These are phyloP conservation scores for Papiliotrema laurentii DNA, from an alignment of 1,284 basidiomycete genomes.

Conservation along the genomic window DNA sequence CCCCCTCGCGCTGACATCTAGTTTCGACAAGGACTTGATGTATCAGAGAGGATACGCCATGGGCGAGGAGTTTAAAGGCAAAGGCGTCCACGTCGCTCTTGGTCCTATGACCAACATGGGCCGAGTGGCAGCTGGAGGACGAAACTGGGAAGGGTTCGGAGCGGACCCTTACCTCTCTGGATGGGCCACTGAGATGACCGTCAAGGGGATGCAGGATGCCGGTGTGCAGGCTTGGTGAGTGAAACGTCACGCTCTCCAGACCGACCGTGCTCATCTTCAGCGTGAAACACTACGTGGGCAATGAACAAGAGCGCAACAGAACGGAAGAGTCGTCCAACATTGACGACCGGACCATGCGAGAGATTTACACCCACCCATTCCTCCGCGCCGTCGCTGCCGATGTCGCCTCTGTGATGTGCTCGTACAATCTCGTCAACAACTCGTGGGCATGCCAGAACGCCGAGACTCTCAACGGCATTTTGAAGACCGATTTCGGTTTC, in stretches of 20 bases:
- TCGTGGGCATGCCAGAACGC: slow-evolving; percentile 66
- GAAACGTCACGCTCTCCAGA: background rate
- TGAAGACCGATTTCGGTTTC: slow-evolving; percentile 72
- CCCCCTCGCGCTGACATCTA: slow-evolving; percentile 20
- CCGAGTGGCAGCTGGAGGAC: slow-evolving; percentile 61
- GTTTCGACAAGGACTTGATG: slow-evolving; percentile 66
- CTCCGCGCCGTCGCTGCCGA: slow-evolving; percentile 69
- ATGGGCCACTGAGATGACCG: slow-evolving; percentile 65
- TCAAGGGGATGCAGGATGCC: slow-evolving; percentile 65
- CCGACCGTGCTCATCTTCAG: slow-evolving; percentile 13
- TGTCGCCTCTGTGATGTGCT: slow-evolving; percentile 73
- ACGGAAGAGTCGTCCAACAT: slow-evolving; percentile 61
- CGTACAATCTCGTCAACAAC: slow-evolving; percentile 58
- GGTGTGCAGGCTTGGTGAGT: slow-evolving; percentile 58
- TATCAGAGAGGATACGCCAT: slow-evolving; percentile 67
- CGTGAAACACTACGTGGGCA: slow-evolving; percentile 63
- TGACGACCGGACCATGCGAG: slow-evolving; percentile 64
- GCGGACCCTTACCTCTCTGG: slow-evolving; percentile 61
- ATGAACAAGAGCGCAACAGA: slow-evolving; percentile 45
- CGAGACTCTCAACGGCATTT: slow-evolving; percentile 61
- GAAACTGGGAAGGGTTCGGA: slow-evolving; percentile 84
- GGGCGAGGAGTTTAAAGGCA: slow-evolving; percentile 70
- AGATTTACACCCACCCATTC: slow-evolving; percentile 54
- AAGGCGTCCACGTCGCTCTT: slow-evolving; percentile 70
- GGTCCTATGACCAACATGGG: slow-evolving; percentile 54